These are phyloP conservation scores for Solanum infundibuliforme DNA, from an alignment of 257 asterid species.

Conservation along the genomic window DNA sequence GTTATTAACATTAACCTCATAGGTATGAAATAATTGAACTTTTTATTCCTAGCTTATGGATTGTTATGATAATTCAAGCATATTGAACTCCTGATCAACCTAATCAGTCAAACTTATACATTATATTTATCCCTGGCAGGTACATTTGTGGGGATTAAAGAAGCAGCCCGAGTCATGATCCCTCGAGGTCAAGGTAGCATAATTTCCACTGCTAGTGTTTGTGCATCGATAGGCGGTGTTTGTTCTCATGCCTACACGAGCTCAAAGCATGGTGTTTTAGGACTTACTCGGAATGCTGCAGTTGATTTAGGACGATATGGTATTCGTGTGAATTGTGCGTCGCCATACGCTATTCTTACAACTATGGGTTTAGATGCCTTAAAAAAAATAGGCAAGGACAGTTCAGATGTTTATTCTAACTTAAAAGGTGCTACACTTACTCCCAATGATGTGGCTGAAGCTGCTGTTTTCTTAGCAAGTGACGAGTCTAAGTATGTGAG, in stretches of 20 bases:
- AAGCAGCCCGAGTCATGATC: constrained; percentile 35
- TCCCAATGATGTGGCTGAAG: too few relatives aligned
- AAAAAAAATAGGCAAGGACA: neutral
- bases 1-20: too few relatives aligned
- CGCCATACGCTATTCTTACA: constrained; percentile 2
- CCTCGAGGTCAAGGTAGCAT: constrained; percentile 19
- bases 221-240: constrained; percentile 5
- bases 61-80: too few relatives aligned
- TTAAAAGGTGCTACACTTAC: too few relatives aligned
- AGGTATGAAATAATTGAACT: too few relatives aligned
- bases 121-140: constrained; percentile 1
- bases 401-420: too few relatives aligned
- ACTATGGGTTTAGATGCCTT: neutral
- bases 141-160: constrained; percentile 20
- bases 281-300: constrained; percentile 11
- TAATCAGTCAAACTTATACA: too few relatives aligned
- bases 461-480: too few relatives aligned
- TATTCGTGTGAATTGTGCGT: constrained; percentile 5
- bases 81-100: too few relatives aligned
- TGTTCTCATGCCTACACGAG: constrained; percentile 15
- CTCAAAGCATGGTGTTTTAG: neutral
- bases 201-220: constrained; percentile 10
- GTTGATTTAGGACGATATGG: constrained; percentile 24
- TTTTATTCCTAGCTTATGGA: too few relatives aligned
- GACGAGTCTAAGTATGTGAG: too few relatives aligned